Conservation (phyloP, 495 filamentous ascomycete genomes). For the Cladorrhinum samala region DNA sequence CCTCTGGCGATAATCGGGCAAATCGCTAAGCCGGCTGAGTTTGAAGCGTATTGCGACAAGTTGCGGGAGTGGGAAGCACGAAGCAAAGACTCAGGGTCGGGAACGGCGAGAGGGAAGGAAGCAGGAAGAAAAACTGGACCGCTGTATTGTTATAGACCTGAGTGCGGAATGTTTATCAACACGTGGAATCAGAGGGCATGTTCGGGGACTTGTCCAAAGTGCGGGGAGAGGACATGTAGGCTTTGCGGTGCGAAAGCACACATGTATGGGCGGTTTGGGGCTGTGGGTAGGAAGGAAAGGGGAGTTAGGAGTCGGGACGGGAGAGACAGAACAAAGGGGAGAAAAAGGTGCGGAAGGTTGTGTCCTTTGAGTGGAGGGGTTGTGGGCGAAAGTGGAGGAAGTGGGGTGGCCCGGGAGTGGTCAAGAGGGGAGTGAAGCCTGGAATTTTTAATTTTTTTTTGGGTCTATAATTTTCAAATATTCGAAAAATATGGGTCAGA, state of each 20-base stretch:
- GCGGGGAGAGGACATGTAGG: slow-evolving; percentile 5
- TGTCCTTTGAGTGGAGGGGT: not conserved
- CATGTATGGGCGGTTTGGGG: slow-evolving; percentile 2
- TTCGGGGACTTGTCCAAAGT: slow-evolving; percentile 7
- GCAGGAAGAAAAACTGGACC: not conserved
- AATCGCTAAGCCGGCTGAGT: slow-evolving; percentile 5
- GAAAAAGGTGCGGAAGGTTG: not conserved
- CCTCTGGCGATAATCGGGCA: slow-evolving; percentile 9
- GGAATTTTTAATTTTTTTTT: not conserved
- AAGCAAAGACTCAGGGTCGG: too few relatives aligned
- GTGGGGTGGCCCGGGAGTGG: not conserved
- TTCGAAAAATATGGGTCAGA: too few relatives aligned
- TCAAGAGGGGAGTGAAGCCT: too few relatives aligned
- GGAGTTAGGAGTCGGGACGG: slow-evolving; percentile 4
- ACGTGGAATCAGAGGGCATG: not conserved
- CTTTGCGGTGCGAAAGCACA: slow-evolving; percentile 5
- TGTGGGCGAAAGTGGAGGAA: not conserved
- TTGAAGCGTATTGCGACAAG: slow-evolving; percentile 12
- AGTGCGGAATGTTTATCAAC: slow-evolving; percentile 12
- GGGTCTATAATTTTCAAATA: not conserved
- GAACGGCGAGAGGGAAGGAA: too few relatives aligned
- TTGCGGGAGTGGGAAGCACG: slow-evolving; percentile 6
- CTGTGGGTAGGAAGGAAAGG: not conserved
- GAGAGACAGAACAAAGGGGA: not conserved
- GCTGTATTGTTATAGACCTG: slow-evolving; percentile 13